A percentile compares a stretch with the other conserved stretches of the same genome.
Evolutionary conservation across 106 monocot species (phyloP).

Genomic region (Dendrobium chrysotoxum): DNA sequence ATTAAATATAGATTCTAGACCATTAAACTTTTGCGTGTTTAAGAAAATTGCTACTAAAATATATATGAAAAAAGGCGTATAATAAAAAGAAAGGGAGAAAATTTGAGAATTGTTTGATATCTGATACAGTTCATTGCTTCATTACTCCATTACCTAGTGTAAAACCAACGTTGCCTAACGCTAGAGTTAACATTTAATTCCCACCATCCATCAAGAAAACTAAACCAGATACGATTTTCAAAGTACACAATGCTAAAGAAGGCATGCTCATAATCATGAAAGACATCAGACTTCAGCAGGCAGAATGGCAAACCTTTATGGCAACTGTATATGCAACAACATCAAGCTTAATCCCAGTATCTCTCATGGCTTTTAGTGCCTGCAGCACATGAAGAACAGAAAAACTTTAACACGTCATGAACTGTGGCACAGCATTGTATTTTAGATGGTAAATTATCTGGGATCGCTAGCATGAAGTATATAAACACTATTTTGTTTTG

Average conservation of each 20-base stretch:
- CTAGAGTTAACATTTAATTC: neutral
- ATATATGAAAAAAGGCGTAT: neutral
- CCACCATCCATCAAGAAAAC: neutral
- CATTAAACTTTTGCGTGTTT: no score
- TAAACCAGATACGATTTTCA: neutral
- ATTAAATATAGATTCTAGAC: no score
- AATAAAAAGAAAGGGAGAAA: neutral
- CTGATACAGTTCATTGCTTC: neutral
- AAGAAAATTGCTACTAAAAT: neutral
- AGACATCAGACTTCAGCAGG: neutral
- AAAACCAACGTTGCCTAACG: neutral
- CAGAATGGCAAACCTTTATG: constrained; percentile 57
- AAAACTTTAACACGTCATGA: neutral
- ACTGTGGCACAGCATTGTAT: neutral
- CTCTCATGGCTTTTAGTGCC: constrained; percentile 67
- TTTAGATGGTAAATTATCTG: neutral
- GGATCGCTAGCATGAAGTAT: neutral
- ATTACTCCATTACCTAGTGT: neutral
- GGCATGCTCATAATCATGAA: neutral
- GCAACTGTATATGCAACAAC: constrained; percentile 86
- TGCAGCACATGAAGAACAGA: constrained; percentile 19
- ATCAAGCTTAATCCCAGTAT: constrained; percentile 70
- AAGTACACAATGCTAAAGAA: neutral
- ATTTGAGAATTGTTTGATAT: neutral
- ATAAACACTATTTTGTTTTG: neutral